Evolutionary conservation across 176 grass and related monocot species (phyloP), one percentile per base, ranked within the genome.

Genomic region (Poa pratensis): DNA sequence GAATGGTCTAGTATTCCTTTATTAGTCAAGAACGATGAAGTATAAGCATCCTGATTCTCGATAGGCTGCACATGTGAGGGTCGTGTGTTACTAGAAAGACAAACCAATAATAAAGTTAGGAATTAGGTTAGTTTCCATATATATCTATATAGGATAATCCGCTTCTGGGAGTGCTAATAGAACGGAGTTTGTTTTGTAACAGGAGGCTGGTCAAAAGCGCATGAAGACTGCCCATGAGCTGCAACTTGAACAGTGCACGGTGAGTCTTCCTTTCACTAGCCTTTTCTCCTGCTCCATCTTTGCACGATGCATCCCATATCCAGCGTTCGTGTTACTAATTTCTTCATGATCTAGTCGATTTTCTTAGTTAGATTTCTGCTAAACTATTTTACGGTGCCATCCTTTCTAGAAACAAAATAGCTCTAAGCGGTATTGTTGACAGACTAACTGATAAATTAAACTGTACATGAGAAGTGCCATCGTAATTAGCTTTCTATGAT

Each of bases 61-160:
- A 59, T 48, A 73, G 12, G 22, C 16, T 62, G 34, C 68, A 53
- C 51, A 53, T 24, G 65, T 73, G 75, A 66, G 45, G 45, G 23
- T 73, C 52, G 1, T 77, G 18, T 53, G 45, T 55, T 80, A 19
- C 66, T 80, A 6, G 79, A 80, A 69, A 73, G 40, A 65, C 9
- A 5, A 20, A 59, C 52, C 26, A 17, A 19, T 49, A 66, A 34
- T 35, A 2, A 67, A 35, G 24, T 34, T 20, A 75, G 66, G 27
- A 75, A 65, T 43, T 34, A 34, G 6, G 16, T 35, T 35, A 16
- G 12, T 13, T 30, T 64, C 24, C 13, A 28, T 64, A 64, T 64
- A 57, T 27, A 55, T 65, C 50, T 76, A 66, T 69, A 8, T 30
- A 51, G 18, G 9, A 67, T 14, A 18, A 71, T 73, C 13, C 30